Base-by-base conservation (phyloP, 1,284 basidiomycete species). In the Pseudozyma sp. region DNA sequence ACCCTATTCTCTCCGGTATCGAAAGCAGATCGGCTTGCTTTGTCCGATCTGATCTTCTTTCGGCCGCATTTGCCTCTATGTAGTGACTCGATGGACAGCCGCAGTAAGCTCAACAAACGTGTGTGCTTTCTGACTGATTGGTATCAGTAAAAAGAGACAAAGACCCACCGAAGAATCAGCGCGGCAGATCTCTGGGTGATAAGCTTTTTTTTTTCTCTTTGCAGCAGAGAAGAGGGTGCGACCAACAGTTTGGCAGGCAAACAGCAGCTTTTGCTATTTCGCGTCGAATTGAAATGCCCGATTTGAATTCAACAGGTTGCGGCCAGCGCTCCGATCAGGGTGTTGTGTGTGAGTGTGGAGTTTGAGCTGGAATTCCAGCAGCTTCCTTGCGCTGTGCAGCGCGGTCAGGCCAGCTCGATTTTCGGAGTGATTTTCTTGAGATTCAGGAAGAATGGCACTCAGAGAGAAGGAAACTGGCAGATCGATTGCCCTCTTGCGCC, bases 131-230 rank as follows among this genome's bases (percentile, higher is more conserved):
- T 45, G 19, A 18, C 42, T 59, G 66, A 69, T 59, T 59, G 50
- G 43, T 40, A 52, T 16, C 18, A 54, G 16, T 19, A 42, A 40
- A 25, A 19, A 44, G 18, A 35, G 34, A 52, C 48, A 63, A 64
- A 70, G 57, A 45, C 57, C 60, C 43, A 40, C 67, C 67, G 61
- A 64, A 56, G 58, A 64, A 60, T 43, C 44, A 57, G 57, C 61
- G 57, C 64, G 49, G 19, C 50, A 52, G 58, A 69, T 69, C 60
- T 59, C 12, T 36, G 25, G 49, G 52, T 52, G 66, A 69, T 69
- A 69, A 69, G 55, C 45, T 34, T 31, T 31, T 31, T 31, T 31
- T 6, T 31, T 31, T 31, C 3, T 6, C 3, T 6, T 31, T 52
- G 48, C 42, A 47, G 42, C 10, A 39, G 39, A 50, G 48, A 38